These are phyloP conservation scores for Ambrosia trifida DNA, from an alignment of 129 eudicot genomes.

Conservation along the genomic window DNA sequence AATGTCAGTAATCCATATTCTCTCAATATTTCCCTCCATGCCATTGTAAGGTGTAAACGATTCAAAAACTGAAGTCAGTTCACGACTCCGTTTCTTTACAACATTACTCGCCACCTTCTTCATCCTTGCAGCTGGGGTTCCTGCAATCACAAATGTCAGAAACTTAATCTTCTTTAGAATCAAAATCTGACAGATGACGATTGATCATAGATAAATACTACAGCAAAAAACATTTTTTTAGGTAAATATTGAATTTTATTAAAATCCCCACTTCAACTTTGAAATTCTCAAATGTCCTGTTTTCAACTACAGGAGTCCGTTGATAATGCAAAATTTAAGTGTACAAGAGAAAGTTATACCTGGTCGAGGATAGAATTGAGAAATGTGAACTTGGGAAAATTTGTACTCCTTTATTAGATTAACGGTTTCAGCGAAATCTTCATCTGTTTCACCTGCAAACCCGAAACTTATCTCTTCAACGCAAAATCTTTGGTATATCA, in stretches of 20 bases:
- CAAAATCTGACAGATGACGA: background rate
- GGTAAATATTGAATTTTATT: too few species aligned
- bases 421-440: constrained; percentile 80
- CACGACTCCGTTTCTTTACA: constrained; percentile 94
- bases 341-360: constrained; percentile 47
- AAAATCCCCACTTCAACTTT: background rate
- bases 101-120: constrained; percentile 82
- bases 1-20: constrained; percentile 90
- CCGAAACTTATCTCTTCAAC: constrained; percentile 19
- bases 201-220: constrained; percentile 10
- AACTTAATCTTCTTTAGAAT: constrained; percentile 7
- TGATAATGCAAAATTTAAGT: background rate
- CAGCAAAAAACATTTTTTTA: too few species aligned
- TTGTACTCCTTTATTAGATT: constrained; percentile 84
- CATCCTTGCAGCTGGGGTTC: constrained; percentile 99
- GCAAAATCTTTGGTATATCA: too few species aligned
- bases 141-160: constrained; percentile 40
- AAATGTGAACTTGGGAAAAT: constrained; percentile 96
- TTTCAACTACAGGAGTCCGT: background rate
- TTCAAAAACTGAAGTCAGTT: constrained; percentile 83
- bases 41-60: constrained; percentile 89
- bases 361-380: constrained; percentile 98
- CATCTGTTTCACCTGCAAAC: constrained; percentile 89
- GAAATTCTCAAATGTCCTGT: background rate
- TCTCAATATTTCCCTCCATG: constrained; percentile 79